Evolutionary conservation across 2,329 filamentous ascomycete genomes (phyloP).

Genomic region (Colletotrichum sp.): DNA sequence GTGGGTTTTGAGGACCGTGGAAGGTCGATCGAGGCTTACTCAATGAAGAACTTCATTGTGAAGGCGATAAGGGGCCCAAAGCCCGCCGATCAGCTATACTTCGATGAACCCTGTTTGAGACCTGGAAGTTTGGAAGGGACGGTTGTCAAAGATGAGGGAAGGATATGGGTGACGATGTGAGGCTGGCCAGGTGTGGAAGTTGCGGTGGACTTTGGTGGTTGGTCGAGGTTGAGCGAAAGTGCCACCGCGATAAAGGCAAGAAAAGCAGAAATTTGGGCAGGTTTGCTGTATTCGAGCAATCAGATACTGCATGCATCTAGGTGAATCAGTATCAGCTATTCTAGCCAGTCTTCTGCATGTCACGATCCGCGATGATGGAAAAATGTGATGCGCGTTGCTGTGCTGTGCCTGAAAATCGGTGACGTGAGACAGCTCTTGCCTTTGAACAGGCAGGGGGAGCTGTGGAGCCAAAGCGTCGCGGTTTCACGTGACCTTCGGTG

Average conservation of each 20-base stretch:
- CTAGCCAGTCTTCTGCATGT: neutral
- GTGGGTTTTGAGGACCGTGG: neutral
- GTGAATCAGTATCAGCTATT: neutral
- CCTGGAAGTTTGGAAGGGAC: neutral
- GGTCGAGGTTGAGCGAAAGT: neutral
- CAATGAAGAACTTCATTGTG: conserved; percentile 23
- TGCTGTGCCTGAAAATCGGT: neutral
- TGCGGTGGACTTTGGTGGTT: neutral
- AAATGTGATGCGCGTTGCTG: neutral
- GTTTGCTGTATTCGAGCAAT: neutral
- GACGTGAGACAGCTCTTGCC: neutral
- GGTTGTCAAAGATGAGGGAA: neutral
- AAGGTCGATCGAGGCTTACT: conserved; percentile 2
- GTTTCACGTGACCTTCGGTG: neutral
- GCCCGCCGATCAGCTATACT: neutral
- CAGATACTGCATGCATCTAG: neutral
- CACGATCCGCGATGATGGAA: neutral
- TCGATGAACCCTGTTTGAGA: neutral
- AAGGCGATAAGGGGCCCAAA: neutral
- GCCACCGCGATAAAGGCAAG: neutral
- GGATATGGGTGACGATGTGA: neutral
- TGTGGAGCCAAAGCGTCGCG: neutral
- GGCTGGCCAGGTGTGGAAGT: neutral
- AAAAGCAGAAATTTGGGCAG: neutral
- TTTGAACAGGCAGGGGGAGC: neutral